A percentile compares a stretch with the other conserved stretches of the same genome.
These are phyloP conservation scores for Zygoascus hellenicus DNA, from an alignment of 1,139 yeast species.

Conservation along the genomic window DNA sequence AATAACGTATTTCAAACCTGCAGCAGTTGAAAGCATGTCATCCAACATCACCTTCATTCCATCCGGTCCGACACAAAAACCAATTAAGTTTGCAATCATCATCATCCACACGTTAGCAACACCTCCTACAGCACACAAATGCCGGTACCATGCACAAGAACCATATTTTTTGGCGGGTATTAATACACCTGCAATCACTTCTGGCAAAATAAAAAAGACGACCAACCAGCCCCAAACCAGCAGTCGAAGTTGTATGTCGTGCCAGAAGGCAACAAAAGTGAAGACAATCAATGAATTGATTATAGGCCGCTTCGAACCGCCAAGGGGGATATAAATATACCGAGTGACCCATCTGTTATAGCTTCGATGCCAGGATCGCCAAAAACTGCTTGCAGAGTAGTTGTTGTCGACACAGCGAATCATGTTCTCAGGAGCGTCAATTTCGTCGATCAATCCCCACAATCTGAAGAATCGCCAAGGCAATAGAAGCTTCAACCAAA, in stretches of 20 bases:
- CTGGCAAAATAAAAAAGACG: constrained; percentile 86
- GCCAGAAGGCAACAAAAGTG: constrained; percentile 97
- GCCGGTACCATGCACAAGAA: constrained; percentile 65
- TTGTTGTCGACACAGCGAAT: constrained; percentile 92
- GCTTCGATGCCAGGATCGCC: constrained; percentile 99
- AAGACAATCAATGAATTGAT: constrained; percentile 81
- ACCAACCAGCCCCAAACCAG: constrained; percentile 95
- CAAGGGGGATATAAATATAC: constrained; percentile 77
- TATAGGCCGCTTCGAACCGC: constrained; percentile 65
- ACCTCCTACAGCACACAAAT: constrained; percentile 80
- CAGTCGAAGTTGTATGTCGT: constrained; percentile 82
- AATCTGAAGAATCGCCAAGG: constrained; percentile 96
- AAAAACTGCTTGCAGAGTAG: constrained; percentile 85
- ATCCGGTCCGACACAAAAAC: constrained; percentile 87
- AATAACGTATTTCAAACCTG: constrained; percentile 61
- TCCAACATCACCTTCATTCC: constrained; percentile 63
- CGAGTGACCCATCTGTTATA: constrained; percentile 85
- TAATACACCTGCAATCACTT: constrained; percentile 53
- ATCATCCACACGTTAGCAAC: constrained; percentile 92
- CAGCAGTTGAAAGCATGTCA: constrained; percentile 65
- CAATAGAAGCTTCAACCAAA: constrained; percentile 83
- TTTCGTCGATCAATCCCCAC: constrained; percentile 87
- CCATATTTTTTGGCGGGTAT: constrained; percentile 33
- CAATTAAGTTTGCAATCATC: constrained; percentile 95
- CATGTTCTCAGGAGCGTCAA: constrained; percentile 98